A percentile compares a stretch with the other conserved stretches of the same genome.
These are phyloP conservation scores for Auricularia sp. DNA, from an alignment of 768 basidiomycete genomes.

Conservation along the genomic window DNA sequence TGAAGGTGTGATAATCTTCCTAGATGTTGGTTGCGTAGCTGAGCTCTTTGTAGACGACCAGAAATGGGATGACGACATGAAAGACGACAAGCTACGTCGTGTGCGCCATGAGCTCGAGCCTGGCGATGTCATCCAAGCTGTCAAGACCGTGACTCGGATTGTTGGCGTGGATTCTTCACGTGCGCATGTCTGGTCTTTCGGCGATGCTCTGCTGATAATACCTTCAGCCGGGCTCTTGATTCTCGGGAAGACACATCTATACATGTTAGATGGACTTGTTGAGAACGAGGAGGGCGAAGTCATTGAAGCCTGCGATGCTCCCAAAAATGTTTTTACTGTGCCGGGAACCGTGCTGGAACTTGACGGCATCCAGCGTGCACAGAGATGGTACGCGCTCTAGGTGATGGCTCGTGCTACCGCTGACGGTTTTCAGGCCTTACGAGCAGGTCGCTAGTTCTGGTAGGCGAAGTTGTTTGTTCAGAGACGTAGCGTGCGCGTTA, in stretches of 20 bases:
- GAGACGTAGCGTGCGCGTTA: slow-evolving; percentile 73
- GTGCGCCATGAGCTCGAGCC: slow-evolving; percentile 81
- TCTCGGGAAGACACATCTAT: slow-evolving; percentile 73
- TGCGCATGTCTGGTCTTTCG: slow-evolving; percentile 28
- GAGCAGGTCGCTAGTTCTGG: slow-evolving; percentile 69
- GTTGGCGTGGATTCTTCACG: slow-evolving; percentile 89
- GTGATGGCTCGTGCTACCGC: slow-evolving; percentile 4
- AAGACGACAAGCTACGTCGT: slow-evolving; percentile 81
- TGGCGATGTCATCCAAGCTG: slow-evolving; percentile 82
- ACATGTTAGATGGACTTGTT: slow-evolving; percentile 84
- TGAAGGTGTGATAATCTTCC: slow-evolving; percentile 36
- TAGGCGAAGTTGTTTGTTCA: slow-evolving; percentile 78
- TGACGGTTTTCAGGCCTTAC: slow-evolving; percentile 47
- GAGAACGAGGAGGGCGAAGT: slow-evolving; percentile 82
- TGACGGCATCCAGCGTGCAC: slow-evolving; percentile 69
- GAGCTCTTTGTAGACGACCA: slow-evolving; percentile 27
- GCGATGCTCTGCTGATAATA: neutral
- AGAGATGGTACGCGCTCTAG: slow-evolving; percentile 53
- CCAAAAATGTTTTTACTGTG: slow-evolving; percentile 69
- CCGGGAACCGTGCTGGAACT: slow-evolving; percentile 78
- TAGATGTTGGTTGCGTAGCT: neutral
- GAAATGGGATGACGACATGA: slow-evolving; percentile 62
- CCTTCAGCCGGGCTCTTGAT: slow-evolving; percentile 74
- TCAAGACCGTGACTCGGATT: slow-evolving; percentile 77
- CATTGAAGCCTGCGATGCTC: slow-evolving; percentile 80